Evolutionary conservation across 1,284 basidiomycete genomes (phyloP).

Genomic region (Sporisorium exsertum): DNA sequence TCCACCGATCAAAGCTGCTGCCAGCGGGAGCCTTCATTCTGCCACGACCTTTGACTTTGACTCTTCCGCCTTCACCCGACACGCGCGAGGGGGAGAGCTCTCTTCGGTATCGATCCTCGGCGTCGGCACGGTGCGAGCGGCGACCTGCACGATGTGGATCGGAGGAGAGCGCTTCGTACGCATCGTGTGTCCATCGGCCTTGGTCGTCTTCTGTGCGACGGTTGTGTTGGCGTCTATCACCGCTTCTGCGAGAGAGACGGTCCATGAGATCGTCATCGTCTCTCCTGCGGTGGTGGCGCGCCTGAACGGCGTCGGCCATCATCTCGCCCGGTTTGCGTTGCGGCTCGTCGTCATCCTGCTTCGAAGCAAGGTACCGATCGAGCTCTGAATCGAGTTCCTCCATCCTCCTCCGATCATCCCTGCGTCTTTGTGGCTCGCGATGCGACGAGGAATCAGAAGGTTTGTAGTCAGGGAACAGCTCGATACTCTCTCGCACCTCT

Average conservation of each 20-base stretch:
- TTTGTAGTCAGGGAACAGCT: conserved; percentile 51
- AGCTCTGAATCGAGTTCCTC: conserved; percentile 44
- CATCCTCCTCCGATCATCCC: conserved; percentile 25
- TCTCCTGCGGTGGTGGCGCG: background rate
- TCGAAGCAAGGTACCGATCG: conserved; percentile 21
- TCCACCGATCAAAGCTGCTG: conserved; percentile 18
- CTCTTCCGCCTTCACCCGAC: background rate
- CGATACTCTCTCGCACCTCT: conserved; percentile 34
- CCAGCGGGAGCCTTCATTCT: conserved; percentile 49
- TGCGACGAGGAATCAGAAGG: conserved; percentile 2
- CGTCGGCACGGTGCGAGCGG: conserved; percentile 10
- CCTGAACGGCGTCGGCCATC: conserved; percentile 38
- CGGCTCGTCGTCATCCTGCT: conserved; percentile 21
- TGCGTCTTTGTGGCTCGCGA: background rate
- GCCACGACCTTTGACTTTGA: conserved; percentile 43
- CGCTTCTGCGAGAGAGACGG: background rate
- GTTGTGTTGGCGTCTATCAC: conserved; percentile 5
- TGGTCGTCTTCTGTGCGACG: background rate
- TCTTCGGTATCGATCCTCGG: conserved; percentile 32
- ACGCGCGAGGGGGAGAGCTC: conserved; percentile 43
- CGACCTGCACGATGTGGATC: conserved; percentile 3
- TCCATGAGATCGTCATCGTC: conserved; percentile 33
- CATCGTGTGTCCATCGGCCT: conserved; percentile 38
- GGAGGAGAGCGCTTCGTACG: conserved; percentile 15
- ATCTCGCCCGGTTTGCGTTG: conserved; percentile 30